phyloP scores from a whole-genome alignment of 83 land plant genomes.

The Diphasiastrum complanatum region DNA sequence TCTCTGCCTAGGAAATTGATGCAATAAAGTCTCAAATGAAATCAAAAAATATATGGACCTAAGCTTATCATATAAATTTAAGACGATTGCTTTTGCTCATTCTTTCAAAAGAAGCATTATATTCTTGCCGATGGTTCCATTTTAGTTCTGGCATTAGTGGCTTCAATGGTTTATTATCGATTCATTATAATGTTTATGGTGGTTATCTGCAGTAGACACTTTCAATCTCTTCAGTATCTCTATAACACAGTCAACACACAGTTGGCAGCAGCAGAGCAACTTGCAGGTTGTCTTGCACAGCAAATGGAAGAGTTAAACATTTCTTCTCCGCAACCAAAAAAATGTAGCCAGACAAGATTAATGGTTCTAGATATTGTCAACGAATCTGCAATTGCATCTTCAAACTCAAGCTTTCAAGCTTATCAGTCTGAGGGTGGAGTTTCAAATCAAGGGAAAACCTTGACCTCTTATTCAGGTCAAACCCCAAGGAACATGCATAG shows the following conservation, averaged over 20 bases:
- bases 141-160: background rate
- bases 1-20: no score
- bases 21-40: no score
- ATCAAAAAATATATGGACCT: no score
- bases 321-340: background rate
- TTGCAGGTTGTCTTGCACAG: slow-evolving; percentile 15
- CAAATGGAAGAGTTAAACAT: slow-evolving; percentile 30
- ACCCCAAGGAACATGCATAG: background rate
- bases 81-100: no score
- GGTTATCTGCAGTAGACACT: slow-evolving; percentile 19
- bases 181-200: background rate
- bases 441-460: slow-evolving; percentile 14
- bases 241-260: slow-evolving; percentile 38
- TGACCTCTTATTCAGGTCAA: slow-evolving; percentile 14
- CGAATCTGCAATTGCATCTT: slow-evolving; percentile 7
- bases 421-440: no score
- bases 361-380: background rate
- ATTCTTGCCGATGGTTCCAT: no score
- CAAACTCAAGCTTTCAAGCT: no score
- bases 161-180: slow-evolving; percentile 2
- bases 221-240: slow-evolving; percentile 26
- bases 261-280: slow-evolving; percentile 31
- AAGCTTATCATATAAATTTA: no score
- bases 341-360: slow-evolving; percentile 6
- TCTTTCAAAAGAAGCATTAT: no score